phyloP scores from a whole-genome alignment of 2,329 filamentous ascomycete species.

The Cladosporium sp. region DNA sequence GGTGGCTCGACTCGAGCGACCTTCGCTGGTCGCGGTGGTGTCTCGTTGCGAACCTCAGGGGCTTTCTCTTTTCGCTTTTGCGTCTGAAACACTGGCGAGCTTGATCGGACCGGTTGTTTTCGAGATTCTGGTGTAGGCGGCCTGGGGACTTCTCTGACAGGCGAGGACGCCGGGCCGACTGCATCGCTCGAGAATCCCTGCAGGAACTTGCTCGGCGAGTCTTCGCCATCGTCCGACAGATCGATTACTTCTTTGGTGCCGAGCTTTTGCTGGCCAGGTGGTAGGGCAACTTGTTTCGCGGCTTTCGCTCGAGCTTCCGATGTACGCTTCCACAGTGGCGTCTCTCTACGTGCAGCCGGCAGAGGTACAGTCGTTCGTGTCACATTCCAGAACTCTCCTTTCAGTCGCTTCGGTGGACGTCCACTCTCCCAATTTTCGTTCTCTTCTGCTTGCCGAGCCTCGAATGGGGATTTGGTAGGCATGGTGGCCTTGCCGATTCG shows the following conservation, averaged over 20 bases:
- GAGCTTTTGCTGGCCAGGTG: slow-evolving; percentile 25
- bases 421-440: slow-evolving; percentile 35
- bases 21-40: not conserved
- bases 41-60: not conserved
- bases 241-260: slow-evolving; percentile 37
- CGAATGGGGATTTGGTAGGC: slow-evolving; percentile 64
- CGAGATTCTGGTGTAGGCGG: not conserved
- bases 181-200: slow-evolving; percentile 31
- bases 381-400: slow-evolving; percentile 24
- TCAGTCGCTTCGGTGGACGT: slow-evolving; percentile 40
- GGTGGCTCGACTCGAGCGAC: not conserved
- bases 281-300: slow-evolving; percentile 22
- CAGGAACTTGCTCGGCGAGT: slow-evolving; percentile 28
- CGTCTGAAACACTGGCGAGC: slow-evolving; percentile 35
- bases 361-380: slow-evolving; percentile 22
- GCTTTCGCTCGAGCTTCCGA: slow-evolving; percentile 27
- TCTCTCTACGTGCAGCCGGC: slow-evolving; percentile 20
- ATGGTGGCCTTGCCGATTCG: slow-evolving; percentile 62
- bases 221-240: slow-evolving; percentile 38
- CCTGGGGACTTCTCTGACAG: slow-evolving; percentile 24
- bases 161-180: slow-evolving; percentile 26
- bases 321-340: slow-evolving; percentile 31
- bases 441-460: slow-evolving; percentile 50
- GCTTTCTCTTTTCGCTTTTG: slow-evolving; percentile 15
- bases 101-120: slow-evolving; percentile 34